Evolutionary conservation across 164 flowering plant genomes (phyloP), one percentile per base, ranked within the genome.

Genomic region (Umbilicus rupestris): DNA sequence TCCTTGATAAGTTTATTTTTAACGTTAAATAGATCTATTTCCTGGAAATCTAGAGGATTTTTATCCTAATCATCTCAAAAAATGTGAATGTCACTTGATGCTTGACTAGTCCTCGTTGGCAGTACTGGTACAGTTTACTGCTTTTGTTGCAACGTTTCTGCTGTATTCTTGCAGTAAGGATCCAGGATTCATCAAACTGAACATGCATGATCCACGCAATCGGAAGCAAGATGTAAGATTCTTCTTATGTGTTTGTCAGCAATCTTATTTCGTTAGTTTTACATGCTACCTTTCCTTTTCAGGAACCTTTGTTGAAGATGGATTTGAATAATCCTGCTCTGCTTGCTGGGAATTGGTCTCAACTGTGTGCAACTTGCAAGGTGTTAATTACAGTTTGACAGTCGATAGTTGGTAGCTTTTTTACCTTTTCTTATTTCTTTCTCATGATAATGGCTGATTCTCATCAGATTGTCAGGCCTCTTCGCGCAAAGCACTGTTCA

Each of bases 351-450:
- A 93, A 93, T 78, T 93, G 97, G 98, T 86, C 98, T 68, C 97
- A 85, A 79, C 90, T 93, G 60, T 93, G 98, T 84, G 83, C 96
- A 65, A 88, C 98, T 33, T 93, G 98, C 96, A 93, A 93, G 96
- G 98, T 85, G 10, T 24, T 52, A 26, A 8, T 12, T 8, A 24
- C 17, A 52, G 33, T 55, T 26, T 14, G 59, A 52, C 59, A 52
- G 31, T 52, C 59, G 15, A 11, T 26, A 26, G 16, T 52, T 24
- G 2, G 26, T 52, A 8, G 30, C 17, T 3, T 24, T n/a, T 28
- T 26, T 52, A 2, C 15, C 30, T 11, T 24, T 52, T 52, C 59
- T 52, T 15, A 24, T 14, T 52, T 24, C 30, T 52, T 10, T 52
- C 59, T 52, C 31, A 52, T n/a, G 17, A 26, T 52, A 26, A 9